Conservation (phyloP, 768 basidiomycete species). For the Lactifluus hygrophoroides region DNA sequence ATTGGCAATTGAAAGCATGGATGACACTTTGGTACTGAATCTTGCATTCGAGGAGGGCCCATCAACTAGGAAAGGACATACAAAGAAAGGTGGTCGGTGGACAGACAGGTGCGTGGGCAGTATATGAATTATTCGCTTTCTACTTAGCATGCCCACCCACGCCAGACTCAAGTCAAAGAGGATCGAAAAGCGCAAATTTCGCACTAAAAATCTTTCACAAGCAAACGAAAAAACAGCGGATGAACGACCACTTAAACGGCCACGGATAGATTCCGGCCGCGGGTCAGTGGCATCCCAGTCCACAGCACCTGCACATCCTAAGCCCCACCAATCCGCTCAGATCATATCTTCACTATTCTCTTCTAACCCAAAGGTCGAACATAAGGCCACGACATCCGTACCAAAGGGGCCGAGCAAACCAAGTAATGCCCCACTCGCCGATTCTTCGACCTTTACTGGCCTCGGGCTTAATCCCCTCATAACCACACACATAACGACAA, state of each 20-base stretch:
- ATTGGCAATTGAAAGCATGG: too few relatives aligned
- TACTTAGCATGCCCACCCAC: too few relatives aligned
- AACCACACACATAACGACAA: constrained; percentile 63
- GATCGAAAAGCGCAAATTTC: constrained; percentile 16
- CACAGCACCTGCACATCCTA: neutral
- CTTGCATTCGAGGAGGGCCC: constrained; percentile 14
- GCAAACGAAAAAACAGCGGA: neutral
- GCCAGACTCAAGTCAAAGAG: constrained; percentile 20
- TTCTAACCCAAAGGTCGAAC: constrained; percentile 65
- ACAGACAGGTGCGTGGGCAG: constrained; percentile 19
- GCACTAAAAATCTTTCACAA: neutral
- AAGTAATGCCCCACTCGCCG: constrained; percentile 75
- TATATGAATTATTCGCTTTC: too few relatives aligned
- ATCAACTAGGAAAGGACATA: neutral
- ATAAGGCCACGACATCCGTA: constrained; percentile 26
- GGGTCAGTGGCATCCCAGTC: neutral
- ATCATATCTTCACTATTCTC: constrained; percentile 61
- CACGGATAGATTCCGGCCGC: constrained; percentile 3
- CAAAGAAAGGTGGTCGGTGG: constrained; percentile 19
- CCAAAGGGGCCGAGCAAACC: constrained; percentile 36
- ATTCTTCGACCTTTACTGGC: constrained; percentile 70
- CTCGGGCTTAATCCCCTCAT: constrained; percentile 81
- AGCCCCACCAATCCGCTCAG: constrained; percentile 11
- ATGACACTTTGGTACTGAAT: constrained; percentile 18
- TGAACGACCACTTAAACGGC: constrained; percentile 11